phyloP scores from a whole-genome alignment of 2,329 filamentous ascomycete species.

The Orbilia javanica region DNA sequence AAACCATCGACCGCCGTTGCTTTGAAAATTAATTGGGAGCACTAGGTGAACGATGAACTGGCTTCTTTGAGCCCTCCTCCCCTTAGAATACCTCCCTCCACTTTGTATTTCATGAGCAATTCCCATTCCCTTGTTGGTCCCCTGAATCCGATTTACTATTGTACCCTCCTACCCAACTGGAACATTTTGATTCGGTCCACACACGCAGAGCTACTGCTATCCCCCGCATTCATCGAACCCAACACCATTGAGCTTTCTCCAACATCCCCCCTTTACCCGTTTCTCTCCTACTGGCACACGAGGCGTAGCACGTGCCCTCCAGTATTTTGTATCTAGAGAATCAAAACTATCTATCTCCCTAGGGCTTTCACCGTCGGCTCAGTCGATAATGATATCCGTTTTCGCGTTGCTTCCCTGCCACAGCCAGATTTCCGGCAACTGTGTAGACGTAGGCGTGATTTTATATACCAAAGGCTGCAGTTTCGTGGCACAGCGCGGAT shows the following conservation, averaged over 20 bases:
- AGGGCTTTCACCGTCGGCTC: neutral
- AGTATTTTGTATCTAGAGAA: neutral
- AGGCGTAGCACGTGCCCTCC: neutral
- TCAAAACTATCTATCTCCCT: neutral
- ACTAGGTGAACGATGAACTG: neutral
- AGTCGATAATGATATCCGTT: too few species aligned
- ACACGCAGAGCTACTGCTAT: neutral
- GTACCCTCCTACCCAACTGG: neutral
- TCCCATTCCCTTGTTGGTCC: neutral
- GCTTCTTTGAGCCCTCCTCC: too few species aligned
- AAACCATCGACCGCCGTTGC: neutral
- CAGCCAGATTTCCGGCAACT: too few species aligned
- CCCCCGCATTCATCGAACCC: neutral
- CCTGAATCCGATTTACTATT: neutral
- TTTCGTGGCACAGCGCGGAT: conserved; percentile 8
- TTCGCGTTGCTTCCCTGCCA: neutral
- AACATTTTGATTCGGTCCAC: neutral
- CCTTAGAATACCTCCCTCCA: too few species aligned
- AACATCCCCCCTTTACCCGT: neutral
- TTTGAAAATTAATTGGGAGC: neutral
- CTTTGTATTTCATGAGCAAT: neutral
- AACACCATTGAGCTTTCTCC: neutral
- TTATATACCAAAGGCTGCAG: neutral
- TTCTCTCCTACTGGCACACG: neutral
- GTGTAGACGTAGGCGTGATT: neutral